Evolutionary conservation across 1,284 basidiomycete genomes (phyloP), one percentile per base, ranked within the genome.

Genomic region (Meira miltonrushii): DNA sequence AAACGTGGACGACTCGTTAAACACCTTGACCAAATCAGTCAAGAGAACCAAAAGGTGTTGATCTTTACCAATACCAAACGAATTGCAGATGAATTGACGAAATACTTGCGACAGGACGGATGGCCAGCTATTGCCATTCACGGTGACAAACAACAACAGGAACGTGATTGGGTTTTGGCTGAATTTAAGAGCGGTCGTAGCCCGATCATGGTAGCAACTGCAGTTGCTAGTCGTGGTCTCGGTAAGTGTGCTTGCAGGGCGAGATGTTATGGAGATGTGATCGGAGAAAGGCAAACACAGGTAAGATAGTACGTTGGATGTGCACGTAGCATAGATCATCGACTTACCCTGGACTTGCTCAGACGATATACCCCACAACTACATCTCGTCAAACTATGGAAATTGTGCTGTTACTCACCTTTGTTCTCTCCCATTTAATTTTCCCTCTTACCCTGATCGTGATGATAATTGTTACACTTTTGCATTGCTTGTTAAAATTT

Each of bases 31-130:
- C 87, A 90, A 80, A 97, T 98, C 80, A 92, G 90, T 60, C 84
- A 88, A 55, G 92, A 97, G 81, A 94, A 95, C 79, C 94, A 92
- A 60, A 99, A 99, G 82, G 94, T 98, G 55, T 85, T 99, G 69
- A 98, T 99, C 78, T 98, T 98, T 80, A 92, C 97, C 61, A 92
- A 87, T 44, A 99, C 94, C 50, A 99, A 99, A 82, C 87, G 94
- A 59, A 89, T 95, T 58, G 94, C 94, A 57, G 94, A 98, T 78
- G 94, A 98, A 71, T 88, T 98, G 72, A 98, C 94, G 48, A 98
- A 97, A 61, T 73, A 62, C 58, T 62, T 79, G 60, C 72, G 65
- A 55, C 63, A 66, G 28, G 66, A 99, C 78, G 94, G 94, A 28
- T 99, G 94, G 94, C 94, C 82, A 92, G 92, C 80, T 11, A 84